Evolutionary conservation across 768 basidiomycete species (phyloP).

Genomic region (Boletus coccyginus): DNA sequence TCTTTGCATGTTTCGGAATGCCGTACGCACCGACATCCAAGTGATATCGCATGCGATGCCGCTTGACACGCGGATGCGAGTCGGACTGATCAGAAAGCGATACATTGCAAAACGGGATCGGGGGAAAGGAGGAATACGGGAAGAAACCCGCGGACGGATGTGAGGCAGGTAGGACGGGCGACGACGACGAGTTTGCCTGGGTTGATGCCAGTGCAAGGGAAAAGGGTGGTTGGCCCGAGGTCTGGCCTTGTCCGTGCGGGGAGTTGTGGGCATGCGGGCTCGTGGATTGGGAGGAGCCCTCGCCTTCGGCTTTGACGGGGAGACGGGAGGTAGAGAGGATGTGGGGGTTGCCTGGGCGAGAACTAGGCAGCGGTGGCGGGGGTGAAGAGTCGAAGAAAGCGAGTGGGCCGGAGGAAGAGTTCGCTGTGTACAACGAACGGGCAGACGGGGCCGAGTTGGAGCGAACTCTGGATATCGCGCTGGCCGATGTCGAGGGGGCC

Average conservation of each 20-base stretch:
- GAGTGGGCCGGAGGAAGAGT: conserved; percentile 29
- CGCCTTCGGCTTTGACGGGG: conserved; percentile 45
- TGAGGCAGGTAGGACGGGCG: conserved; percentile 27
- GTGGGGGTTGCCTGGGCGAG: conserved; percentile 40
- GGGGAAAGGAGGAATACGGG: conserved; percentile 34
- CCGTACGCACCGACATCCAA: conserved; percentile 84
- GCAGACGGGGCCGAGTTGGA: conserved; percentile 42
- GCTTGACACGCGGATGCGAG: conserved; percentile 31
- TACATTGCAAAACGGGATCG: conserved; percentile 28
- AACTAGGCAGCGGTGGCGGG: conserved; percentile 38
- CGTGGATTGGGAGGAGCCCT: conserved; percentile 37
- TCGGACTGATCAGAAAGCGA: conserved; percentile 25
- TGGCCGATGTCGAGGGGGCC: conserved; percentile 28
- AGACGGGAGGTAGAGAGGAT: conserved; percentile 41
- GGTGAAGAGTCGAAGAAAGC: conserved; percentile 41
- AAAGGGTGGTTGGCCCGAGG: conserved; percentile 34
- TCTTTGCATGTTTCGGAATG: conserved; percentile 59
- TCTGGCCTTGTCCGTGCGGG: conserved; percentile 35
- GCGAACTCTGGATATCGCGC: conserved; percentile 38
- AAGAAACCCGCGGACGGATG: conserved; percentile 36
- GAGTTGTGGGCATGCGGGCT: conserved; percentile 30
- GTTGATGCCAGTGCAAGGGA: conserved; percentile 46
- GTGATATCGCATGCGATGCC: conserved; percentile 39
- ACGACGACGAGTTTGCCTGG: conserved; percentile 33
- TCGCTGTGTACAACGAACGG: conserved; percentile 43